Base-by-base conservation (phyloP, 116 monocot species). In the Dioscorea cayenensis region DNA sequence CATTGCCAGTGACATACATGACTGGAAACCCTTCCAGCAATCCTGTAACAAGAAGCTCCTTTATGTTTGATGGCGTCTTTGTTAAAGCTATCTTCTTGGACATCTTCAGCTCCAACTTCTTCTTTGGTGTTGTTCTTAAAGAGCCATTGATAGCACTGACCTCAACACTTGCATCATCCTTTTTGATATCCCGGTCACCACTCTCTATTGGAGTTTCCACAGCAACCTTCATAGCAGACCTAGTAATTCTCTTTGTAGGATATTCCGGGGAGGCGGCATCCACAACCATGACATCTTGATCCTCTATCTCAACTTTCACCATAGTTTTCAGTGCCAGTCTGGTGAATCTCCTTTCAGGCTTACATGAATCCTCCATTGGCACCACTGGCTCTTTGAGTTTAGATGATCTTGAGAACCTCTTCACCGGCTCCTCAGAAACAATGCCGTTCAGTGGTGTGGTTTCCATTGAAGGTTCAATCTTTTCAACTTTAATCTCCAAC, bases 21-120 rank as follows among this genome's bases (percentile, higher is more conserved):
- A 99, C 94, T 65, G 89, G 79, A 50, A 80, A 68, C 17, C 91
- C 99, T 49, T 99, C 99, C 17, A 99, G 91, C 76, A 99, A 79
- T 14, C 99, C 94, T 7, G 99, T 99, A 10, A 67, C 80, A 8
- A 99, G 77, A 67, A 99, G 70, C 3, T 91, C 94, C 60, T 75
- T 83, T 2, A 91, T 75, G 65, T 88, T 99, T 17, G 69, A 35
- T 0, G 99, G 99, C 14, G 84, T 63, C 78, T 84, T 91, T 19
- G 73, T 86, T 13, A 89, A 49, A 8, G 82, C 67, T 52, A 87
- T 88, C 80, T 90, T 89, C 77, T 92, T 99, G 7, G 93, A 90
- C 90, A 92, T 92, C 76, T 92, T 92, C 63, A 92, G 64, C 65
- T 87, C 92, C 90, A 87, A 77, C 71, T 92, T 90, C 36, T 76